Base-by-base conservation (phyloP, 768 basidiomycete species). In the Coprinopsis strossmayeri region DNA sequence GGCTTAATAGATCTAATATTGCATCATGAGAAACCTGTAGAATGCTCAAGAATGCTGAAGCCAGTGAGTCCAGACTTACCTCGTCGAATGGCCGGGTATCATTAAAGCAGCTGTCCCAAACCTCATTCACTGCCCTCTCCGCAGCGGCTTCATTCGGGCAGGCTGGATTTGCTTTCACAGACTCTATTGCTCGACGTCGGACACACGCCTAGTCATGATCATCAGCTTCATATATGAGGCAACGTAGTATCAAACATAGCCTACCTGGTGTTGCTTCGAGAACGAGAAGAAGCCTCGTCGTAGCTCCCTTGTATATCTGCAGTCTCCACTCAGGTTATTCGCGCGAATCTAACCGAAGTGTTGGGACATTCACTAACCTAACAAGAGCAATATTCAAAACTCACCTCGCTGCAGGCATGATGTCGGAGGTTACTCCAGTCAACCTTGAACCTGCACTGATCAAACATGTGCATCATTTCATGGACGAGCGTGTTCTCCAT, bases 31-130 rank as follows among this genome's bases (percentile, higher is more conserved):
- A 20, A 41, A 23, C 2, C 13, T 41, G n/a, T 50, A 3, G 32
- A 37, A 44, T 26, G 17, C 21, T 12, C 32, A 34, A 30, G 42
- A 17, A 45, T 2, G 13, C 9, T 21, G 46, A 27, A 41, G 13
- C 12, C 39, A 13, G 45, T 18, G 10, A 3, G n/a, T n/a, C n/a
- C 30, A 45, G 53, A 30, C 42, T 21, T 57, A 91, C 91, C 84
- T 98, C 94, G 64, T 99, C 96, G 63, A 97, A 99, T 7, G 96
- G 95, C 53, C 95, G 69, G 4, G 94, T 97, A 62, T 98, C 96
- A 30, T 78, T 84, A 66, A 90, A 93, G 64, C 95, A 99, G 56
- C 90, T 92, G 59, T 92, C 92, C 87, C 90, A 99, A 27, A 95
- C 95, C 63, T 96, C 90, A 55, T 97, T 96, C 39, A 98, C 94